These are phyloP conservation scores for Powellomyces hirtus DNA, from an alignment of 192 early-diverging fungal species.

Conservation along the genomic window DNA sequence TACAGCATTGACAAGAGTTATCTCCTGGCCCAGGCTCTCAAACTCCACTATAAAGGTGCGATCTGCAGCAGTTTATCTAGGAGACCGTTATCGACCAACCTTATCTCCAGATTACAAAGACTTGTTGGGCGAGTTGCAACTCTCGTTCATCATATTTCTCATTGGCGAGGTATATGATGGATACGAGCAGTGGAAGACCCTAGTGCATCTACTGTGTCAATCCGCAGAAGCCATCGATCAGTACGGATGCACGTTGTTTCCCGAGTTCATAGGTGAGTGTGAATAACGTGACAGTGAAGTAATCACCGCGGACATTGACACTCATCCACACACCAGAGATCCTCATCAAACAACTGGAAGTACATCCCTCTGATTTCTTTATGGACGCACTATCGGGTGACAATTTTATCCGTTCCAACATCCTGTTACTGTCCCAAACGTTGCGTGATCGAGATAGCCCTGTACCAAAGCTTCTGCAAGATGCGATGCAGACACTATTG, in stretches of 20 bases:
- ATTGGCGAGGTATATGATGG: slow-evolving; percentile 81
- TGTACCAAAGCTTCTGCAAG: slow-evolving; percentile 27
- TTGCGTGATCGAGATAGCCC: slow-evolving; percentile 20
- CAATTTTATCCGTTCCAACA: slow-evolving; percentile 58
- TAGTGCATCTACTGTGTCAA: slow-evolving; percentile 69
- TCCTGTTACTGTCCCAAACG: slow-evolving; percentile 42
- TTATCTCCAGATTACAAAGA: slow-evolving; percentile 38
- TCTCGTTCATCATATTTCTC: slow-evolving; percentile 76
- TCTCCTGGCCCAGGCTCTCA: slow-evolving; percentile 62
- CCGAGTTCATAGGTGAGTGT: slow-evolving; percentile 54
- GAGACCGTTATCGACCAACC: no score
- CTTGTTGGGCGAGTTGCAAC: slow-evolving; percentile 78
- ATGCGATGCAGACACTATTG: slow-evolving; percentile 47
- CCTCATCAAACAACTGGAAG: slow-evolving; percentile 53
- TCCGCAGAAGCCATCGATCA: slow-evolving; percentile 60
- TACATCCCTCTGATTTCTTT: slow-evolving; percentile 72
- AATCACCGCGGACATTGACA: not conserved
- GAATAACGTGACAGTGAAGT: no score
- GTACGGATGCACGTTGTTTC: slow-evolving; percentile 43
- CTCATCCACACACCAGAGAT: not conserved
- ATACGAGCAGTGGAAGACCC: slow-evolving; percentile 82
- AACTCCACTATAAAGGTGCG: slow-evolving; percentile 16
- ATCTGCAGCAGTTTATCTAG: no score
- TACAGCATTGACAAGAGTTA: slow-evolving; percentile 91
- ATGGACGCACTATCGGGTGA: slow-evolving; percentile 60